Evolutionary conservation across 208 protist species (phyloP).

Genomic region (Leishmania arabica): DNA sequence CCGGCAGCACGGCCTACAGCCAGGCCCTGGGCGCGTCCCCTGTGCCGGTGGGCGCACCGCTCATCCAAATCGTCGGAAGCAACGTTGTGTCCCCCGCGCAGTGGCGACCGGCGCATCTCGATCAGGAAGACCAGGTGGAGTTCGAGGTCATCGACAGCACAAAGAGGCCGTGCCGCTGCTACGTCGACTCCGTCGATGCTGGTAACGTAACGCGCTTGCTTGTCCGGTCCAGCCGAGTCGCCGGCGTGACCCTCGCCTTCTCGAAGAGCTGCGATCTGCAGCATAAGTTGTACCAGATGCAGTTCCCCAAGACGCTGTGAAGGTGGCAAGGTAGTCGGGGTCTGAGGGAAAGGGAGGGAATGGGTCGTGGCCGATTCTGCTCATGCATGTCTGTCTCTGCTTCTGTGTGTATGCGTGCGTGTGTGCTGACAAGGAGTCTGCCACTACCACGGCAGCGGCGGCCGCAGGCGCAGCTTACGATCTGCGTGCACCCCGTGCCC

Average conservation of each 20-base stretch:
- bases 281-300: conserved; percentile 90
- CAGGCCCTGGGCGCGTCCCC: conserved; percentile 86
- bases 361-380: not conserved
- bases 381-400: not conserved
- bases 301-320: conserved; percentile 82
- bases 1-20: conserved; percentile 90
- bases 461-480: not conserved
- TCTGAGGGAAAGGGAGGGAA: not conserved
- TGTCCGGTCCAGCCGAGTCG: conserved; percentile 84
- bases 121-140: conserved; percentile 90
- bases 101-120: conserved; percentile 85
- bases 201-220: conserved; percentile 84
- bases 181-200: conserved; percentile 87
- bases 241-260: conserved; percentile 83
- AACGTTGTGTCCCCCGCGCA: conserved; percentile 89
- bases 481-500: not conserved
- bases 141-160: conserved; percentile 84
- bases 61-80: conserved; percentile 91
- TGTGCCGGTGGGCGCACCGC: conserved; percentile 80
- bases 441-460: not conserved
- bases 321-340: not conserved
- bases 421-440: not conserved
- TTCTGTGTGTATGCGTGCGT: not conserved
- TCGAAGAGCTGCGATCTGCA: conserved; percentile 87
- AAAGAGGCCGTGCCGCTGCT: conserved; percentile 88